phyloP scores from a whole-genome alignment of 1,284 basidiomycete species.

The Tremellales sp. region DNA sequence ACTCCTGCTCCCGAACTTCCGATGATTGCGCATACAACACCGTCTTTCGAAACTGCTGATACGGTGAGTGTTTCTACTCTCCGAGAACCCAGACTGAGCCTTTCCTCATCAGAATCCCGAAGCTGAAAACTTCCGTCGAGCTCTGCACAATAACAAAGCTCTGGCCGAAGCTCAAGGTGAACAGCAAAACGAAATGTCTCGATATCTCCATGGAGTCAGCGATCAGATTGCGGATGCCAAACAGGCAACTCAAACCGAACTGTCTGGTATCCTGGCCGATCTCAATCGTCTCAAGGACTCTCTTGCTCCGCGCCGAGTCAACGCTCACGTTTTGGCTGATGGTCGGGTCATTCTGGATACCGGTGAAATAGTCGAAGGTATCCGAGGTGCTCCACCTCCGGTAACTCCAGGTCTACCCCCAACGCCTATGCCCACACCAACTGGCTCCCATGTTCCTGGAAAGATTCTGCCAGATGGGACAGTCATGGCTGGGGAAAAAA shows the following conservation, averaged over 20 bases:
- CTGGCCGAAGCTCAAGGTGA: slow-evolving; percentile 42
- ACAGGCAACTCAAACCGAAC: slow-evolving; percentile 28
- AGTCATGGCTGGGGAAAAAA: slow-evolving; percentile 39
- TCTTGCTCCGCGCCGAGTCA: slow-evolving; percentile 38
- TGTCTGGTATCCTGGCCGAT: slow-evolving; percentile 38
- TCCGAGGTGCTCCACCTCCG: slow-evolving; percentile 31
- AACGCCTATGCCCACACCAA: slow-evolving; percentile 21
- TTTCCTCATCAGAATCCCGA: slow-evolving; percentile 7
- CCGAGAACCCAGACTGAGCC: not conserved
- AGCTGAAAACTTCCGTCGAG: slow-evolving; percentile 31
- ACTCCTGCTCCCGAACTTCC: slow-evolving; percentile 9
- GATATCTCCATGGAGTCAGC: slow-evolving; percentile 45
- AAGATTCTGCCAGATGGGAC: slow-evolving; percentile 42
- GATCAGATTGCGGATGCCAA: slow-evolving; percentile 41
- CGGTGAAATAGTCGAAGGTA: slow-evolving; percentile 44
- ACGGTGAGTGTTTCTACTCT: slow-evolving; percentile 8
- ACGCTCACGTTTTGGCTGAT: slow-evolving; percentile 38
- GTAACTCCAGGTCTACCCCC: slow-evolving; percentile 15
- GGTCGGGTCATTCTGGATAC: slow-evolving; percentile 42
- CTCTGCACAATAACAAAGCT: slow-evolving; percentile 27
- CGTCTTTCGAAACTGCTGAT: not conserved
- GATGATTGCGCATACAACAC: slow-evolving; percentile 1
- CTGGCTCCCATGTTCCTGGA: slow-evolving; percentile 31
- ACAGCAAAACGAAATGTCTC: slow-evolving; percentile 45
- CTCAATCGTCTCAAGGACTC: slow-evolving; percentile 38